Base-by-base conservation (phyloP, 257 asterid species). In the Knoxia roxburghii region DNA sequence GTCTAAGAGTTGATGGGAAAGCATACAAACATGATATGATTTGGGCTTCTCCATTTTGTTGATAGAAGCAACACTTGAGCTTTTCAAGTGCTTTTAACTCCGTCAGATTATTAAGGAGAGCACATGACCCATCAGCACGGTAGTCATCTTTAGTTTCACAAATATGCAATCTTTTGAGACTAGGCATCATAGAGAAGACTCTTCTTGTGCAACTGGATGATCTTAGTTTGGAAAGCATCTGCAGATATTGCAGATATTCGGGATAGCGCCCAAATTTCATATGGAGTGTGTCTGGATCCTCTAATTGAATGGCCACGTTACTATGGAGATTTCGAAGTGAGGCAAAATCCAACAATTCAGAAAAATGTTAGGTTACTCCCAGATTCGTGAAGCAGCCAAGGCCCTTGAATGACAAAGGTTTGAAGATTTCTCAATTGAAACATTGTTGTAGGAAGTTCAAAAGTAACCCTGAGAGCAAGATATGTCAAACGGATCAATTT, bases 351-450 rank as follows among this genome's bases (percentile, higher is more conserved):
- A 66, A 39, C 70, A 57, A 1, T 76, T 70, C 33, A 61, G 17
- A 17, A 62, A 69, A 81, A 57, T 61, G 35, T 32, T 53, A 49
- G 74, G 69, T 40, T 20, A 26, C 33, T 46, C 29, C 56, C 35
- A n/a, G n/a, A n/a, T n/a, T n/a, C n/a, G n/a, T n/a, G n/a, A 12
- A 11, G 18, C 2, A 3, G 2, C 68, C 68, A 60, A 0, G 76
- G 76, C 71, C 73, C 68, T 53, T 72, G 68, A 45, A 81, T 41
- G 26, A 81, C 66, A 30, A 81, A 73, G 52, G 77, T 77, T 63
- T 76, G 81, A 20, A 81, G 77, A 68, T 74, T 73, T 55, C 45
- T n/a, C 10, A 68, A 51, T 14, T 43, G 23, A 0, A 66, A 68
- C 6, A 61, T 6, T 5, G 65, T 4, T 62, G 66, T 23, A 49